Evolutionary conservation across 1,284 basidiomycete genomes (phyloP).

Genomic region (Melampsora allii-populina): DNA sequence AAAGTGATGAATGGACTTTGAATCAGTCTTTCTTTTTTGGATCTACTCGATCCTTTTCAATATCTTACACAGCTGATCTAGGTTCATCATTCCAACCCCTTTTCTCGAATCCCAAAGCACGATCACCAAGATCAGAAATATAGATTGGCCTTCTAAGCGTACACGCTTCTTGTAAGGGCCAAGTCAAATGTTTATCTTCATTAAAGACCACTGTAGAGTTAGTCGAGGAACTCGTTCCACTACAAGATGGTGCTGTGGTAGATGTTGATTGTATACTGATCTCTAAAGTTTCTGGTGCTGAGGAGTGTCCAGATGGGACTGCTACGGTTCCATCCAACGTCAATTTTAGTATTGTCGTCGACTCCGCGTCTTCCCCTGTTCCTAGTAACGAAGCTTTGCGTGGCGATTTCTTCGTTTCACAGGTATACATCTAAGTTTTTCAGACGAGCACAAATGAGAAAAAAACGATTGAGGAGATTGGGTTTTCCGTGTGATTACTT

Average conservation of each 20-base stretch:
- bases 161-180: slow-evolving; percentile 39
- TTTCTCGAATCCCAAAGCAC: slow-evolving; percentile 21
- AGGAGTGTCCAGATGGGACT: slow-evolving; percentile 28
- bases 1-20: background rate
- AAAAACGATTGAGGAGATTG: background rate
- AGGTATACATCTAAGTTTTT: slow-evolving; percentile 29
- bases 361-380: too few relatives aligned
- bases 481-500: background rate
- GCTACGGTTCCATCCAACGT: slow-evolving; percentile 22
- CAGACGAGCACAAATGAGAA: background rate
- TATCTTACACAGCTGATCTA: slow-evolving; percentile 29
- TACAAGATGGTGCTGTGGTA: slow-evolving; percentile 3
- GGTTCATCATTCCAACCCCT: slow-evolving; percentile 33
- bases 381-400: background rate
- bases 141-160: slow-evolving; percentile 34
- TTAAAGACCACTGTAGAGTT: slow-evolving; percentile 6
- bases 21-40: background rate
- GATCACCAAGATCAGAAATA: slow-evolving; percentile 27
- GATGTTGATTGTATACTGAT: slow-evolving; percentile 8
- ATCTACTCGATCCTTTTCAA: background rate
- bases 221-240: slow-evolving; percentile 2
- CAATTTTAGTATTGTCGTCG: slow-evolving; percentile 7
- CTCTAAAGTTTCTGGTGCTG: slow-evolving; percentile 21
- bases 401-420: slow-evolving; percentile 20
- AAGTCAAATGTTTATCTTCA: slow-evolving; percentile 13